Conservation (phyloP, 495 filamentous ascomycete species). For the Podospora sp. region DNA sequence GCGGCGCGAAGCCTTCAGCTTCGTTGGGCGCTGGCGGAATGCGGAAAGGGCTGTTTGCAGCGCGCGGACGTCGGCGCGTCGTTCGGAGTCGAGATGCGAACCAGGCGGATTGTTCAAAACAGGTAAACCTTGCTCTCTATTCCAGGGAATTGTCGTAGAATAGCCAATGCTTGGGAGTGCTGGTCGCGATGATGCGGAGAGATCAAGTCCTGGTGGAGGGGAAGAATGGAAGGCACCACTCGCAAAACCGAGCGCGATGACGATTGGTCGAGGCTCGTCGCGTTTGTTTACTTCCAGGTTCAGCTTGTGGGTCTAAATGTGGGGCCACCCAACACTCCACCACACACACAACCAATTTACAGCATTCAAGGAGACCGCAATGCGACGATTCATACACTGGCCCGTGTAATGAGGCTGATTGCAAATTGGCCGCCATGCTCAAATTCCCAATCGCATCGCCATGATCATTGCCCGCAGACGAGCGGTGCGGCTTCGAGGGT, state of each 20-base stretch:
- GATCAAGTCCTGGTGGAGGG: conserved; percentile 5
- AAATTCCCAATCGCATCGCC: too few species aligned
- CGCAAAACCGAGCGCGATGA: not conserved
- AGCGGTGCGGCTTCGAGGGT: not conserved
- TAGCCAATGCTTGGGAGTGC: not conserved
- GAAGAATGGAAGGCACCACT: conserved; percentile 9
- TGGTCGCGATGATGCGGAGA: conserved; percentile 13
- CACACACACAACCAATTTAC: not conserved
- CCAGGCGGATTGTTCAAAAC: conserved; percentile 1
- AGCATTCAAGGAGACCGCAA: not conserved
- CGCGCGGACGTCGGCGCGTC: not conserved
- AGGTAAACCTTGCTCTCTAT: conserved; percentile 10
- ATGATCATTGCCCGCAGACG: too few species aligned
- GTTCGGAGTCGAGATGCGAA: not conserved
- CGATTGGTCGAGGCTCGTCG: conserved; percentile 2
- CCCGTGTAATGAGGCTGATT: not conserved
- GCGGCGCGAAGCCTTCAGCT: conserved; percentile 13
- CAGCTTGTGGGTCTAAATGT: not conserved
- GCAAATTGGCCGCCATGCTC: not conserved
- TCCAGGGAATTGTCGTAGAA: not conserved
- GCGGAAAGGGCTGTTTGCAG: not conserved
- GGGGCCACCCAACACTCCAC: not conserved
- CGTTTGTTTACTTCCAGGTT: conserved; percentile 16
- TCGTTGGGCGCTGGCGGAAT: conserved; percentile 4
- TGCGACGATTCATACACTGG: not conserved